Percentiles rank a stretch among this genome's conserved stretches.
Conservation (phyloP, 2,329 filamentous ascomycete species). For the Pseudogymnoascus sp. region DNA sequence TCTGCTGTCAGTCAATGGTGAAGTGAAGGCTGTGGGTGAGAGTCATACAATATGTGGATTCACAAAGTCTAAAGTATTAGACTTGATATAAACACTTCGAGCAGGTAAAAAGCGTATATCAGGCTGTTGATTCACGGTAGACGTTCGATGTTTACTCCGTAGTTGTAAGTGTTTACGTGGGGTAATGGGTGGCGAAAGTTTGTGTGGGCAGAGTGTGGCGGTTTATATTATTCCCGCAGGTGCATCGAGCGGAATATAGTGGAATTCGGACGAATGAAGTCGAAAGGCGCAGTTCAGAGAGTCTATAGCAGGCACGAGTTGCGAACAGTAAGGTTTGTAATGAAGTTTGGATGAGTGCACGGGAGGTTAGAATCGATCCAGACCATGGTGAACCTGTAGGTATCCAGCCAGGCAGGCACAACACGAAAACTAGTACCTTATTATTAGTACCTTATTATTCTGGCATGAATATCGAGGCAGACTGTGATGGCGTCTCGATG, state of each 20-base stretch:
- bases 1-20: background rate
- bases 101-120: background rate
- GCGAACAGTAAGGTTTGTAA: background rate
- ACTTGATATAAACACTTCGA: background rate
- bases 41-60: background rate
- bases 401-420: conserved; percentile 7
- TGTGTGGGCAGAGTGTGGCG: background rate
- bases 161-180: background rate
- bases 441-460: conserved; percentile 5
- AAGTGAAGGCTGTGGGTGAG: background rate
- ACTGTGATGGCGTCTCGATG: background rate
- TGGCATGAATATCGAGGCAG: background rate
- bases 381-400: background rate
- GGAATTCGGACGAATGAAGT: background rate
- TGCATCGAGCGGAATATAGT: background rate
- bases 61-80: background rate
- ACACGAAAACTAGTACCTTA: background rate
- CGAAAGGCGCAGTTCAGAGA: background rate
- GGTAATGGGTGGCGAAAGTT: background rate
- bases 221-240: background rate
- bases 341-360: background rate
- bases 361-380: background rate
- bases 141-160: background rate
- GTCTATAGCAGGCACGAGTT: background rate
- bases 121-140: background rate